A percentile compares a stretch with the other conserved stretches of the same genome.
Evolutionary conservation across 768 basidiomycete genomes (phyloP).

Genomic region (Mycena alexandri): DNA sequence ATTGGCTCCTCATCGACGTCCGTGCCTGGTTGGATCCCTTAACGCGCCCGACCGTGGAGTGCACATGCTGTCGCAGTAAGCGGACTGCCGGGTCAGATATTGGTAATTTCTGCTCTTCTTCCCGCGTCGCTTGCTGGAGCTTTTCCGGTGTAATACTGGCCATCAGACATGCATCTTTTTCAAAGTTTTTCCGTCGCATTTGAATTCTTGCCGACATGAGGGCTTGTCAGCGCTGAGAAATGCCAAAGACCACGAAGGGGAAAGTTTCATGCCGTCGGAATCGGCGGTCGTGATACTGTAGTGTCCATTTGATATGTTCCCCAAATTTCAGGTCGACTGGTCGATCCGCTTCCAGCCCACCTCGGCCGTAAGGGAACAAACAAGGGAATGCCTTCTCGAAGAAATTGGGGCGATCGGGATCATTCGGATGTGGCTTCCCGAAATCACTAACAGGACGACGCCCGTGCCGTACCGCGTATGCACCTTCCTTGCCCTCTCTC

Average conservation of each 20-base stretch:
- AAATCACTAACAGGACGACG: constrained; percentile 35
- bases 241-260: constrained; percentile 47
- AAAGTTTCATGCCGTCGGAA: constrained; percentile 50
- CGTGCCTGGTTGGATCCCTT: constrained; percentile 43
- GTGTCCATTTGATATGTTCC: constrained; percentile 45
- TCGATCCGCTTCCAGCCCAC: constrained; percentile 44
- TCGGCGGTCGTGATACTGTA: constrained; percentile 46
- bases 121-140: constrained; percentile 41
- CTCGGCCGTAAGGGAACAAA: constrained; percentile 49
- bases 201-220: constrained; percentile 47
- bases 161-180: constrained; percentile 40
- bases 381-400: constrained; percentile 41
- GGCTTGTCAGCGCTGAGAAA: constrained; percentile 46
- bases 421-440: background rate
- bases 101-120: constrained; percentile 40
- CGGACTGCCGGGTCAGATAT: constrained; percentile 41
- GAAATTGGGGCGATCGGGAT: constrained; percentile 32
- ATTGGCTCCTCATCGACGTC: constrained; percentile 24
- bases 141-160: constrained; percentile 39
- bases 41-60: constrained; percentile 33
- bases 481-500: constrained; percentile 36
- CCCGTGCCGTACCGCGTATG: constrained; percentile 43
- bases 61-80: constrained; percentile 37
- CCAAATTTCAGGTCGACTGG: constrained; percentile 28
- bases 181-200: constrained; percentile 44